Percentiles rank a stretch among this genome's conserved stretches.
Conservation (phyloP, 1,284 basidiomycete genomes). For the Ganoderma multipileum region DNA sequence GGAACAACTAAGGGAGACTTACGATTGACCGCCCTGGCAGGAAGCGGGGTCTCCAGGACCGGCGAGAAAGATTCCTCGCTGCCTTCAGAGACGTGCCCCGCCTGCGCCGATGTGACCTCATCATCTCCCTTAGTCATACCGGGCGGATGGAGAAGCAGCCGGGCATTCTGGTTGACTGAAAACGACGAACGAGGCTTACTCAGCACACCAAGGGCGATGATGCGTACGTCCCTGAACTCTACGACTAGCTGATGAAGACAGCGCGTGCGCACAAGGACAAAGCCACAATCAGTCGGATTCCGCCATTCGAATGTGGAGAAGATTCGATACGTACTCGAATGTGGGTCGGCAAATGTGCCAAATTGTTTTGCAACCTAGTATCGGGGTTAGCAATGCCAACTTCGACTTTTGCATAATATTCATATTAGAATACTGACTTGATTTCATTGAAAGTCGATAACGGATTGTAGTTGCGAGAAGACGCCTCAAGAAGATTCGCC, state of each 20-base stretch:
- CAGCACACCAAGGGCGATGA: slow-evolving; percentile 73
- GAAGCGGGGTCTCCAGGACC: slow-evolving; percentile 11
- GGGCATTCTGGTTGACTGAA: slow-evolving; percentile 70
- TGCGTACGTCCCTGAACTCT: slow-evolving; percentile 73
- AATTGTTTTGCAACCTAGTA: slow-evolving; percentile 62
- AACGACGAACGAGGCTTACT: slow-evolving; percentile 61
- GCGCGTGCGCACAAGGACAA: not conserved
- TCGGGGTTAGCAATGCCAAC: slow-evolving; percentile 34
- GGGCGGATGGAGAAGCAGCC: slow-evolving; percentile 69
- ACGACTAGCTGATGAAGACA: slow-evolving; percentile 59
- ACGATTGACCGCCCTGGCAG: slow-evolving; percentile 19
- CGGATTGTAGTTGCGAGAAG: slow-evolving; percentile 73
- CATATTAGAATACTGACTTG: slow-evolving; percentile 55
- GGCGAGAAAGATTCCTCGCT: slow-evolving; percentile 27
- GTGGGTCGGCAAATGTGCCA: slow-evolving; percentile 67
- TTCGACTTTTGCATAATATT: not conserved
- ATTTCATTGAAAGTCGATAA: slow-evolving; percentile 71
- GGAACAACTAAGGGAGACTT: not conserved
- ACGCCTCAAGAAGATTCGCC: slow-evolving; percentile 70
- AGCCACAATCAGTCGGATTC: not conserved
- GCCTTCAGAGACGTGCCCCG: slow-evolving; percentile 24
- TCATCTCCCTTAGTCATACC: slow-evolving; percentile 50
- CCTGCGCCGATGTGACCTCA: slow-evolving; percentile 22
- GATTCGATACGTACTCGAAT: slow-evolving; percentile 47
- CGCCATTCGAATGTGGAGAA: not conserved